A percentile compares a stretch with the other conserved stretches of the same genome.
These are phyloP conservation scores for Talaromyces thailandensis DNA, from an alignment of 495 filamentous ascomycete genomes.

Conservation along the genomic window DNA sequence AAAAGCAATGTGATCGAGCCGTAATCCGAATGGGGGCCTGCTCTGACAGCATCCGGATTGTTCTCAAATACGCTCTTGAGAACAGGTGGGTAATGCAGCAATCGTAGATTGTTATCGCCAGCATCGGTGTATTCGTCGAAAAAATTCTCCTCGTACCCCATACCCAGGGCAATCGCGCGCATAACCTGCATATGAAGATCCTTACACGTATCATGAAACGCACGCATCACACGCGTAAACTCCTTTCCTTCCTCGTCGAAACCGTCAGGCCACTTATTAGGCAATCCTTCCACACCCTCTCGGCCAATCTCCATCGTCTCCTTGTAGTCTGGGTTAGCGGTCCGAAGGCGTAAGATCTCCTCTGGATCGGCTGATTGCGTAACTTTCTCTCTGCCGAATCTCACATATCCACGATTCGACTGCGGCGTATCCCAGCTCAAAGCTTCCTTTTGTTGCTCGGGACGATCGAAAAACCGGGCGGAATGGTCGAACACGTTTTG, in stretches of 20 bases:
- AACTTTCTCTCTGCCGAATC: constrained; percentile 70
- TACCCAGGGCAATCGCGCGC: constrained; percentile 77
- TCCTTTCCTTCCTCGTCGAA: constrained; percentile 49
- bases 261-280: constrained; percentile 76
- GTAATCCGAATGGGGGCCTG: constrained; percentile 84
- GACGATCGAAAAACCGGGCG: constrained; percentile 66
- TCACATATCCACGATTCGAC: constrained; percentile 71
- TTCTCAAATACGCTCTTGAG: constrained; percentile 55
- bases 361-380: constrained; percentile 45
- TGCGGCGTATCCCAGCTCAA: constrained; percentile 63
- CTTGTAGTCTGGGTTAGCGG: constrained; percentile 64
- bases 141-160: constrained; percentile 62
- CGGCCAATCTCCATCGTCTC: constrained; percentile 79
- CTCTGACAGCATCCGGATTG: constrained; percentile 68
- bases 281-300: constrained; percentile 53
- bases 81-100: constrained; percentile 81
- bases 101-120: constrained; percentile 80
- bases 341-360: constrained; percentile 51
- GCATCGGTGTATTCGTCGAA: constrained; percentile 67
- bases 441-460: constrained; percentile 58
- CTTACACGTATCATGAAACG: constrained; percentile 67
- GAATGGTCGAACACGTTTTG: constrained; percentile 60
- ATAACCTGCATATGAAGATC: constrained; percentile 69
- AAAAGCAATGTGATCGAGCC: constrained; percentile 84
- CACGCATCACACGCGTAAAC: constrained; percentile 65